phyloP scores from a whole-genome alignment of 1,284 basidiomycete genomes.

The Tranzscheliella williamsii region DNA sequence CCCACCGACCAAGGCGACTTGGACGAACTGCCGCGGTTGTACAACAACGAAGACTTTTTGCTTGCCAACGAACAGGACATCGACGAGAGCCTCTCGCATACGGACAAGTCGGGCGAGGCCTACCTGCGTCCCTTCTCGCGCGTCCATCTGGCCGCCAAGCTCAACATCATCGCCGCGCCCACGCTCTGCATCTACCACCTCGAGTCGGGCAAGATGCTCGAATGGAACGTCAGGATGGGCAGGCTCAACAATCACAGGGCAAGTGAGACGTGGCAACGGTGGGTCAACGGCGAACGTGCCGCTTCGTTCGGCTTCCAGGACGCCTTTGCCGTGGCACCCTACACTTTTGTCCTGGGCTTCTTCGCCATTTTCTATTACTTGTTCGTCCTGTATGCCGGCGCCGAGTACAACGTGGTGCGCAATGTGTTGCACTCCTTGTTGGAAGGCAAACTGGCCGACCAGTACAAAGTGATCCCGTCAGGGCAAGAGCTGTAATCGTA shows the following conservation, averaged over 20 bases:
- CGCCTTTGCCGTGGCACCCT: slow-evolving; percentile 27
- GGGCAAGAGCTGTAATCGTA: no score
- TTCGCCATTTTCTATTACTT: slow-evolving; percentile 29
- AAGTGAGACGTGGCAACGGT: slow-evolving; percentile 53
- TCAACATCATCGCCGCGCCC: slow-evolving; percentile 60
- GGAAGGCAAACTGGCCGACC: no score
- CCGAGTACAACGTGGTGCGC: slow-evolving; percentile 26
- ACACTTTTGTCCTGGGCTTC: slow-evolving; percentile 21
- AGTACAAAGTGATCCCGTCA: no score
- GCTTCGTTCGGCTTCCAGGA: slow-evolving; percentile 37
- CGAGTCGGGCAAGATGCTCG: slow-evolving; percentile 48
- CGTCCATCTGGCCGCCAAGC: slow-evolving; percentile 61
- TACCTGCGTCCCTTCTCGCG: slow-evolving; percentile 61
- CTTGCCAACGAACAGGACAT: slow-evolving; percentile 61
- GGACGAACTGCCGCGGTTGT: slow-evolving; percentile 33
- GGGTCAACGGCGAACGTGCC: slow-evolving; percentile 53
- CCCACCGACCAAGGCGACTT: slow-evolving; percentile 8
- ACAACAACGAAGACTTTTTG: slow-evolving; percentile 59
- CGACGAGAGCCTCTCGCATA: slow-evolving; percentile 53
- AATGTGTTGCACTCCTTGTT: slow-evolving; percentile 14
- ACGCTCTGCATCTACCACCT: slow-evolving; percentile 61
- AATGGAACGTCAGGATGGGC: slow-evolving; percentile 54
- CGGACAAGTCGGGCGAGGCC: slow-evolving; percentile 50
- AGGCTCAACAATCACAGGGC: slow-evolving; percentile 5
- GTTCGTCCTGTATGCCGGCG: slow-evolving; percentile 30